phyloP scores from a whole-genome alignment of 208 protist species.

The Crithidia thermophila region DNA sequence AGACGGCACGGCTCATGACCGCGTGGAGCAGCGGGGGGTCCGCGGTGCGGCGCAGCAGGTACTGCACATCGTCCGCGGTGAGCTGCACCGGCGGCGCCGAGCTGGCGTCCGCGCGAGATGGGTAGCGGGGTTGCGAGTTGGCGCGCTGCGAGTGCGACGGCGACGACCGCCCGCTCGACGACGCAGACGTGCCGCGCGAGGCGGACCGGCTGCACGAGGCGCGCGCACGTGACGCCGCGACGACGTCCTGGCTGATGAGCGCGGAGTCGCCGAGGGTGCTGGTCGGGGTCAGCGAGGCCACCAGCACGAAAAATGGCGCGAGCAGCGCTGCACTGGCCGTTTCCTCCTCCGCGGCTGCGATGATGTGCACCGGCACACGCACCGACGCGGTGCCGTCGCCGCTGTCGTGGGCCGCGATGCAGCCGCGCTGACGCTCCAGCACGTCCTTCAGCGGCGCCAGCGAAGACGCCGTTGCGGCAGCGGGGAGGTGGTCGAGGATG shows the following conservation, averaged over 20 bases:
- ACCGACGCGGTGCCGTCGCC: not conserved
- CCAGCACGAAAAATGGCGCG: constrained; percentile 49
- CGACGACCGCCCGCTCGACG: not conserved
- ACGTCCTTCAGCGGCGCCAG: constrained; percentile 18
- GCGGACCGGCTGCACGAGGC: constrained; percentile 17
- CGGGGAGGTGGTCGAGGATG: constrained; percentile 54
- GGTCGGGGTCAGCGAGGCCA: constrained; percentile 42
- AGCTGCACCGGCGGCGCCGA: not conserved
- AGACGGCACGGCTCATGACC: constrained; percentile 13
- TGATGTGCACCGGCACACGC: constrained; percentile 33
- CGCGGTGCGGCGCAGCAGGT: constrained; percentile 16
- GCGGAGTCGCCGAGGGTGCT: constrained; percentile 44
- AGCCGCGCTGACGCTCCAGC: constrained; percentile 22
- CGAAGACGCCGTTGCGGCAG: constrained; percentile 4
- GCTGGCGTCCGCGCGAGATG: not conserved
- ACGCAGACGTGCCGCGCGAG: constrained; percentile 8
- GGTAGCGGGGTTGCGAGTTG: not conserved
- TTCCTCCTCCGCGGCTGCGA: constrained; percentile 54
- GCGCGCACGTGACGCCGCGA: constrained; percentile 42
- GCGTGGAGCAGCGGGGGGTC: constrained; percentile 11
- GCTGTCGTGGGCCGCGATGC: not conserved
- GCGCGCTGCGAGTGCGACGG: not conserved
- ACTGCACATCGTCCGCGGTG: constrained; percentile 17
- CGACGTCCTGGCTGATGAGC: constrained; percentile 67
- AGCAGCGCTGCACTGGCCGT: constrained; percentile 31